Base-by-base conservation (phyloP, 2,329 filamentous ascomycete genomes). In the Pseudogymnoascus sp. region DNA sequence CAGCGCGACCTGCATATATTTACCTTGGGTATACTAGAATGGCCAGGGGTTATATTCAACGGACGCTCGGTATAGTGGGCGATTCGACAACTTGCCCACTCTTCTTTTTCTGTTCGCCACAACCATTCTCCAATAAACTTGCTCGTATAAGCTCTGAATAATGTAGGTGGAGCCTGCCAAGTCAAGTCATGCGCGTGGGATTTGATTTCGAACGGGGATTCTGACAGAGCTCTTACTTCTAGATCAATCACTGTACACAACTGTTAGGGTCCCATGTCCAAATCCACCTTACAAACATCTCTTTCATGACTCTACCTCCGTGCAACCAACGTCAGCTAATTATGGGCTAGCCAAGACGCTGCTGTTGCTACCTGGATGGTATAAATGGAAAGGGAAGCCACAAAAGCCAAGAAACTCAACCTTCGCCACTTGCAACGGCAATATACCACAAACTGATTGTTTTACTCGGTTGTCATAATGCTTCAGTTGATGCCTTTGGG, bases 231-330 rank as follows among this genome's bases (percentile, higher is more conserved):
- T 18, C 4, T 28, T 55, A 55, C 49, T 14, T 55, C 28, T 35
- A 18, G 28, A 12, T 55, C 49, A 33, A 18, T 33, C n/a, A 18
- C 9, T 33, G 49, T 33, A 28, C 25, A 55, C 49, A 31, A 7
- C 18, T 55, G 49, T 55, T 55, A 55, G 49, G 49, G 49, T 55
- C 49, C 49, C 49, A 55, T 33, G 45, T 31, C 25, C 45, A 52
- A 52, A 33, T 52, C 45, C 45, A 31, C 45, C 25, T 31, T 18
- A 12, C 45, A 52, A 52, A 52, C 25, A 52, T 33, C 25, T 18
- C 25, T 31, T 52, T 52, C 45, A 52, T 52, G 45, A 31, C 25
- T 33, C 45, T 31, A 52, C n/a, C 25, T 52, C 25, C 28, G 49
- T 55, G 14, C 49, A 55, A 55, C 45, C 25, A 55, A 55, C 25